Percentiles rank a stretch among this genome's conserved stretches.
phyloP scores from a whole-genome alignment of 2,329 filamentous ascomycete species.

The Penicillium janthinellum region DNA sequence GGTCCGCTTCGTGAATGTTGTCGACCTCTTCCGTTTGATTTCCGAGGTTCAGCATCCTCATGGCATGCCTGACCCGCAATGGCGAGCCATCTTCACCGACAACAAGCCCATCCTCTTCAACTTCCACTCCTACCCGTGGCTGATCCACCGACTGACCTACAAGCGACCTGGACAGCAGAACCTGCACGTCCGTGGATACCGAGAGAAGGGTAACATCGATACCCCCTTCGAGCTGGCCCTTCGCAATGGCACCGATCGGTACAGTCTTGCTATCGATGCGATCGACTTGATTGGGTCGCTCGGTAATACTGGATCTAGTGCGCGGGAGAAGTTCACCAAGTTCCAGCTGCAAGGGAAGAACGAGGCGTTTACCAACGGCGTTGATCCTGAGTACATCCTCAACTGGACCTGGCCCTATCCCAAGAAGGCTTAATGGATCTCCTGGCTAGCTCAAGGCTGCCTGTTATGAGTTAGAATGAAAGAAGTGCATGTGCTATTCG shows the following conservation, averaged over 20 bases:
- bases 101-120: slow-evolving; percentile 77
- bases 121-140: slow-evolving; percentile 82
- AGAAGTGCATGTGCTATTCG: neutral
- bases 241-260: slow-evolving; percentile 75
- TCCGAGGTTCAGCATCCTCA: slow-evolving; percentile 71
- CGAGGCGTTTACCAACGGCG: slow-evolving; percentile 68
- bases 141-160: slow-evolving; percentile 76
- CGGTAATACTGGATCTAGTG: slow-evolving; percentile 63
- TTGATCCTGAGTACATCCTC: slow-evolving; percentile 67
- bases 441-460: neutral
- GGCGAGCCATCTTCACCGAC: slow-evolving; percentile 69
- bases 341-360: slow-evolving; percentile 65
- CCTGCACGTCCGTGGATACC: slow-evolving; percentile 75
- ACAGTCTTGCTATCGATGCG: slow-evolving; percentile 74
- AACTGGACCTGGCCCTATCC: slow-evolving; percentile 66
- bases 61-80: slow-evolving; percentile 68
- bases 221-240: slow-evolving; percentile 78
- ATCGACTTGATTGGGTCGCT: slow-evolving; percentile 68
- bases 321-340: slow-evolving; percentile 66
- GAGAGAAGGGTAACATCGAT: slow-evolving; percentile 82
- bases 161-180: slow-evolving; percentile 69
- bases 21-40: slow-evolving; percentile 80
- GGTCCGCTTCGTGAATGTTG: slow-evolving; percentile 77
- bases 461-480: neutral
- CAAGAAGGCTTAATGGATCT: slow-evolving; percentile 6